Evolutionary conservation across 2,329 filamentous ascomycete genomes (phyloP), one percentile per base, ranked within the genome.

Genomic region (Dactylellina parvicollis): DNA sequence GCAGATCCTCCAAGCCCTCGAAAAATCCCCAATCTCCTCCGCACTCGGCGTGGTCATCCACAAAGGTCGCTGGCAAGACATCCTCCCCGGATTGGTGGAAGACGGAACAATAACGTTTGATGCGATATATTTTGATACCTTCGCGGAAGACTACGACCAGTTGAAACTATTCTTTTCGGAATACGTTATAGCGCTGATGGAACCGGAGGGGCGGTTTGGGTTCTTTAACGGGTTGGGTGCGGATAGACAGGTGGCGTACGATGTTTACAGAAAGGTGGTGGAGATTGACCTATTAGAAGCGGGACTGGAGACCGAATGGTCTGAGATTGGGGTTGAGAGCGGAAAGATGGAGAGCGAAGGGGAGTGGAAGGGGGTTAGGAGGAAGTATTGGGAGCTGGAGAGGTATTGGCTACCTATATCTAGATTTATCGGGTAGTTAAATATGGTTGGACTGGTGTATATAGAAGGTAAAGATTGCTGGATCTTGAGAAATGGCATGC

Each of bases 111-210:
- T 88, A 10, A 59, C 50, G 4, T 93, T 94, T 78, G 91, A 96
- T 79, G 91, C 90, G 26, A 92, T 99, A 76, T 99, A 98, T 83
- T 98, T 97, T 79, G 95, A 99, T 79, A 99, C 95, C 0, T 98
- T 98, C 80, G 95, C 92, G 4, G 95, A 99, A 82, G 91, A 95
- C 75, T 99, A 98, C 81, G 84, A 85, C 1, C 91, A 94, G 80
- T 87, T 98, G 26, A 89, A 90, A 49, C 85, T 88, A 71, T 97
- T 98, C 83, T 96, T 98, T 80, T 89, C 86, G 1, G 95, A 98
- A 80, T 88, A 90, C 77, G 89, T 98, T 9, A 91, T 95, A 30
- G 89, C 88, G 0, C 81, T 98, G 60, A 83, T 99, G 47, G 89
- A 91, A 76, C 83, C 85, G 20, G 82, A 90, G 78, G 87, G 92